Conservation (phyloP, 176 grass and related monocot genomes). For the Miscanthus lutarioriparius region DNA sequence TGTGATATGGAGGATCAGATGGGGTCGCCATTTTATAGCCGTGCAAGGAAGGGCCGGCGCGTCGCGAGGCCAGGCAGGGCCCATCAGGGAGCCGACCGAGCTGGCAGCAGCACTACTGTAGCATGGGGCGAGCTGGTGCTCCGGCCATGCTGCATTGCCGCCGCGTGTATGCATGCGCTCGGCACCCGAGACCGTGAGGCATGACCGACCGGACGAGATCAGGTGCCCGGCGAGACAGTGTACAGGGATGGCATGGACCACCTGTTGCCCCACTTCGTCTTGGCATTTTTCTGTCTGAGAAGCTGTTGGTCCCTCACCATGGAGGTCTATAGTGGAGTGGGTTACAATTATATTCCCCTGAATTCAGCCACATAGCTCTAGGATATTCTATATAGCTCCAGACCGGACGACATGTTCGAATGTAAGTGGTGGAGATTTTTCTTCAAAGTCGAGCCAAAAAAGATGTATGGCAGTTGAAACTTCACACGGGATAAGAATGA, state of each 20-base stretch:
- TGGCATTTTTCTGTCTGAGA: not conserved
- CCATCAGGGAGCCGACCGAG: not conserved
- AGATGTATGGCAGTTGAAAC: too few relatives aligned
- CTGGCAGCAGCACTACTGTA: not conserved
- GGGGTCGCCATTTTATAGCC: not conserved
- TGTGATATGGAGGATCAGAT: not conserved
- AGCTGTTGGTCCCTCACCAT: not conserved
- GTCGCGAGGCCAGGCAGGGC: not conserved
- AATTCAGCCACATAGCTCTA: too few relatives aligned
- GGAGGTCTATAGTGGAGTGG: too few relatives aligned
- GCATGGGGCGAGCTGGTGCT: not conserved
- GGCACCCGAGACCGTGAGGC: not conserved
- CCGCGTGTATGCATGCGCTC: slow-evolving; percentile 1
- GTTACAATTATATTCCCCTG: too few relatives aligned
- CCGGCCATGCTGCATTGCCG: slow-evolving; percentile 1
- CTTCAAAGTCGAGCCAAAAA: too few relatives aligned
- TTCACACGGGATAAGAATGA: too few relatives aligned
- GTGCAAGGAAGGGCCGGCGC: not conserved
- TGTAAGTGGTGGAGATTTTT: too few relatives aligned
- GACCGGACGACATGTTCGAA: too few relatives aligned
- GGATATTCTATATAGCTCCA: too few relatives aligned
- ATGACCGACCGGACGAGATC: not conserved
- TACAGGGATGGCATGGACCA: not conserved
- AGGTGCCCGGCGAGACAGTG: not conserved
- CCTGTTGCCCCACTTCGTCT: not conserved